Conservation (phyloP, 2,329 filamentous ascomycete genomes). For the Spiromastix sp. region DNA sequence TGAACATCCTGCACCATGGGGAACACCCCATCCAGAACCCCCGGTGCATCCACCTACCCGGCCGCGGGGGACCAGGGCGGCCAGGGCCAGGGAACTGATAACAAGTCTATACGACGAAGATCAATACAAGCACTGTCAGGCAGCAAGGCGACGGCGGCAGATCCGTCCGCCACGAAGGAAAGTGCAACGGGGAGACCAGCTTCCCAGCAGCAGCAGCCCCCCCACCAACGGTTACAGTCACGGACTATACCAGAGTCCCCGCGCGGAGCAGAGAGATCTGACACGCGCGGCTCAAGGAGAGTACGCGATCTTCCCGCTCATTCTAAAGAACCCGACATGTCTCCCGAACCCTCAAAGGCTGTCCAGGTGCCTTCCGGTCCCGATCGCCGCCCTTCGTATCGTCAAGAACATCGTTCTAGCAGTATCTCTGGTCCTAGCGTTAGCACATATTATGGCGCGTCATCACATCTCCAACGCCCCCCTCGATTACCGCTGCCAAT, state of each 20-base stretch:
- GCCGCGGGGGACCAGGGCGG: constrained; percentile 10
- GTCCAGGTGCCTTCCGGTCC: constrained; percentile 26
- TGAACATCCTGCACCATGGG: constrained; percentile 28
- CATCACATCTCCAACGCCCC: constrained; percentile 44
- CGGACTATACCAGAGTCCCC: constrained; percentile 25
- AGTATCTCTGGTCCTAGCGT: constrained; percentile 34
- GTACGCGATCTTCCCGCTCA: not conserved
- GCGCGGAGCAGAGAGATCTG: not conserved
- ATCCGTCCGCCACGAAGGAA: constrained; percentile 33
- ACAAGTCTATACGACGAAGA: constrained; percentile 21
- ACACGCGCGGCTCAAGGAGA: not conserved
- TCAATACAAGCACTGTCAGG: constrained; percentile 31
- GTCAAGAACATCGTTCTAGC: constrained; percentile 16
- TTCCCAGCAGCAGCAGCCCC: constrained; percentile 23
- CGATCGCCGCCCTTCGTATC: not conserved
- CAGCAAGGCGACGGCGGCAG: constrained; percentile 31
- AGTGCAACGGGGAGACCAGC: constrained; percentile 31
- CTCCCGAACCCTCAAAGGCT: constrained; percentile 27
- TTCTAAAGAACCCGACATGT: not conserved
- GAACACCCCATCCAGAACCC: constrained; percentile 38
- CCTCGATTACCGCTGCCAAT: constrained; percentile 87
- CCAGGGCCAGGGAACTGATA: constrained; percentile 15
- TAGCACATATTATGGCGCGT: constrained; percentile 38
- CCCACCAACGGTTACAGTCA: constrained; percentile 33
- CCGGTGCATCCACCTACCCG: constrained; percentile 21